Evolutionary conservation across 495 filamentous ascomycete genomes (phyloP), one percentile per base, ranked within the genome.

Genomic region (Neurospora sp.): DNA sequence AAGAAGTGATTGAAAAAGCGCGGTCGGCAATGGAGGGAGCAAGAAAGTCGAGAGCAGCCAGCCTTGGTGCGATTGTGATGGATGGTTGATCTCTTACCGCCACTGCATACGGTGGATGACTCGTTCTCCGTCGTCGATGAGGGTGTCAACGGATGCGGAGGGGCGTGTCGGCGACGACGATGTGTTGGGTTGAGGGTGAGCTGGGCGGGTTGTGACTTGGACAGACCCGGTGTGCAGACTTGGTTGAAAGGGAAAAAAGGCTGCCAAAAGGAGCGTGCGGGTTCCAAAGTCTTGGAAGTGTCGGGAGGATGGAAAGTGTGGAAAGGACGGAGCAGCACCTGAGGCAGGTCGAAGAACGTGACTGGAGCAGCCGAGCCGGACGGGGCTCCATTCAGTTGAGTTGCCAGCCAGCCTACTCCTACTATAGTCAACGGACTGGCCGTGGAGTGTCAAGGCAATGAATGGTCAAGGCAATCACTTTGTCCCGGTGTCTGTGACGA

Each of bases 251-350:
- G 16, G 48, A 69, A 73, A 74, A 77, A 71, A 27, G 40, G 70
- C 40, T 68, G 72, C 69, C 73, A 76, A 79, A 74, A 75, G 75
- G 78, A 78, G 77, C 74, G 77, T 76, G 70, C 75, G 73, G 70
- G 61, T 78, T 78, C 16, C 41, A 12, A 18, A 31, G 11, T 42
- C 53, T 31, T 31, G 5, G 12, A 61, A 61, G 53, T 61, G 53
- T 61, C 74, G 74, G 75, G 75, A 73, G 75, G 71, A 71, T 73
- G 72, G 68, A 68, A 75, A 76, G 12, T 18, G 22, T 35, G 22
- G 22, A 61, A 61, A 61, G 53, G 53, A 61, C 53, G 53, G 53
- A 61, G 53, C 53, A 61, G 22, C 48, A 59, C 48, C 48, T 59
- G 48, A 61, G 53, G 53, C 53, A 61, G 22, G 53, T 61, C 53